Base-by-base conservation (phyloP, 805 yeast genomes). In the Lachancea mirantina region DNA sequence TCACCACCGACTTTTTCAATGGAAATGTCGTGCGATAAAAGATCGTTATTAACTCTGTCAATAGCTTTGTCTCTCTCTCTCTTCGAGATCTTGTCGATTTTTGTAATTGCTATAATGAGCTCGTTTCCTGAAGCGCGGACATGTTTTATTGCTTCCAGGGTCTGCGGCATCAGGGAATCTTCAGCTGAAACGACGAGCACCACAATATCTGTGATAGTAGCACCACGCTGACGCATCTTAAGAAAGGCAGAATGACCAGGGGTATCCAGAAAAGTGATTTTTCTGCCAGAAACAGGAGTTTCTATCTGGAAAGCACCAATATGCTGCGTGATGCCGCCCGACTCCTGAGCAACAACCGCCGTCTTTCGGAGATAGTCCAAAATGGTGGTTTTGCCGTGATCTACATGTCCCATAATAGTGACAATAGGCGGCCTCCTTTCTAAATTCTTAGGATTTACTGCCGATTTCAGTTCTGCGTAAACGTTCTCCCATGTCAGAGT, bases 401-500 rank as follows among this genome's bases (percentile, higher is more conserved):
- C 98, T 19, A 92, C 98, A 57, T 92, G 98, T 2, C 98, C 98
- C 97, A 92, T 92, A 32, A 92, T 84, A 0, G 98, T 88, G 4
- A 92, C 96, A 15, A 92, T 80, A 0, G 98, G 98, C 0, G 98
- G 87, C 43, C 97, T 65, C 5, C 77, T 67, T 27, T 72, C 74
- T 41, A 80, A 54, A 14, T 59, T 49, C 2, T 61, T 66, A 0
- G 83, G 72, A 2, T 62, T 52, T 13, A 50, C 46, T 0, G 76
- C 72, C 10, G 71, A 66, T 11, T 84, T 75, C 41, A 78, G 74
- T 32, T 79, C 58, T 40, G 75, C 78, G 9, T 68, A 68, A 2
- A 82, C 78, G 4, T 67, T 62, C n/a, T 67, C 68, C 30, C 76
- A 81, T 37, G 71, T 75, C 32, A 67, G 59, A 38, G 42, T 45